Percentiles rank a stretch among this genome's conserved stretches.
Conservation (phyloP, 2,329 filamentous ascomycete genomes). For the Colletotrichum truncatum region DNA sequence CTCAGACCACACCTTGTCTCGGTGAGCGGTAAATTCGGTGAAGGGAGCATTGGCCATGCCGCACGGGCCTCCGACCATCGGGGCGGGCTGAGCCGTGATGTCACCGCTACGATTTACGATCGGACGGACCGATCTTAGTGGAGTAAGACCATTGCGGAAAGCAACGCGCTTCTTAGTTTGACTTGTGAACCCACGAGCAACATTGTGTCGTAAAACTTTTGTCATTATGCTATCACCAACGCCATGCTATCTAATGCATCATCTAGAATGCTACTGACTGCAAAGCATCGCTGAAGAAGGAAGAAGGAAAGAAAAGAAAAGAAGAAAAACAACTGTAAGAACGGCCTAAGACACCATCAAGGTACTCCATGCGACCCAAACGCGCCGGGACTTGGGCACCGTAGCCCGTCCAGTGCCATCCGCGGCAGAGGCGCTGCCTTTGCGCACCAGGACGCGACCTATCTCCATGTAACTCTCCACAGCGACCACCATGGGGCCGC, state of each 20-base stretch:
- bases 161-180: too few relatives aligned
- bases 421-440: background rate
- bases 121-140: background rate
- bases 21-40: conserved; percentile 8
- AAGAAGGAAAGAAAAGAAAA: conserved; percentile 33
- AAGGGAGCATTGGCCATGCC: background rate
- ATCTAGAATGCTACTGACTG: background rate
- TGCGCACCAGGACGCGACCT: conserved; percentile 63
- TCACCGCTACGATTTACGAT: conserved; percentile 15
- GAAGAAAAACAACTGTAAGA: too few relatives aligned
- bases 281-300: background rate
- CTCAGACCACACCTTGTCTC: background rate
- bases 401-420: conserved; percentile 46
- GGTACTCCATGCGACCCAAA: conserved; percentile 67
- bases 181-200: background rate
- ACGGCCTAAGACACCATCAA: conserved; percentile 40
- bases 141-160: background rate
- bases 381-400: conserved; percentile 54
- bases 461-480: conserved; percentile 84
- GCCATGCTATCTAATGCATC: conserved; percentile 21
- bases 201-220: background rate
- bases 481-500: conserved; percentile 72
- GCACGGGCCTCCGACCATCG: conserved; percentile 1
- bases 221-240: background rate
- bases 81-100: conserved; percentile 2